phyloP scores from a whole-genome alignment of 768 basidiomycete species.

The Rubroboletus pulcherrimus region DNA sequence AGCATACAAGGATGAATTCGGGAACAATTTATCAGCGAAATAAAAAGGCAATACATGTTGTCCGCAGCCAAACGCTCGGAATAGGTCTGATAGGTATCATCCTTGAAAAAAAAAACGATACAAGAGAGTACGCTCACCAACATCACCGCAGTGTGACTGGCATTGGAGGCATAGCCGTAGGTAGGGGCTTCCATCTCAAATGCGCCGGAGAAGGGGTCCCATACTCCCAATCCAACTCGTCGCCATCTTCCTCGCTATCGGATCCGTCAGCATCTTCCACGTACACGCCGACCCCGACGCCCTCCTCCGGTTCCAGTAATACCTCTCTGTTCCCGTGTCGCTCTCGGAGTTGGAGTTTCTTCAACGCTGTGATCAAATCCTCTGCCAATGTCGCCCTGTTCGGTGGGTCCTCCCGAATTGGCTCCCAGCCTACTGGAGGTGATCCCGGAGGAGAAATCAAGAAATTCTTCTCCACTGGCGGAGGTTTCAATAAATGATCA shows the following conservation, averaged over 20 bases:
- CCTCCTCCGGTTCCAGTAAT: slow-evolving; percentile 64
- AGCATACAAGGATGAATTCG: not conserved
- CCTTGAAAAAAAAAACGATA: slow-evolving; percentile 26
- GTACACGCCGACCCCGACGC: slow-evolving; percentile 70
- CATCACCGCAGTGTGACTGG: slow-evolving; percentile 20
- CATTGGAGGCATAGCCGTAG: slow-evolving; percentile 58
- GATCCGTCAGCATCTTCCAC: slow-evolving; percentile 66
- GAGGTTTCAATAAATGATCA: slow-evolving; percentile 56
- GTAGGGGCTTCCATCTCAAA: slow-evolving; percentile 46
- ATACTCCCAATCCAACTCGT: slow-evolving; percentile 57
- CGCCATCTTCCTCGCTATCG: slow-evolving; percentile 26
- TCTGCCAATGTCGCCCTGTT: slow-evolving; percentile 80
- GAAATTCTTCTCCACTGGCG: slow-evolving; percentile 86
- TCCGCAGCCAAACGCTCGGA: slow-evolving; percentile 61
- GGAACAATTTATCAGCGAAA: slow-evolving; percentile 27
- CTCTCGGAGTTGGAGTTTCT: slow-evolving; percentile 58
- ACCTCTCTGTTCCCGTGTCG: slow-evolving; percentile 45
- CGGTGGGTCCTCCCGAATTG: slow-evolving; percentile 83
- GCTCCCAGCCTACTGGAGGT: slow-evolving; percentile 97
- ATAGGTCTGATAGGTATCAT: slow-evolving; percentile 82
- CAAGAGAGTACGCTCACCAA: slow-evolving; percentile 23
- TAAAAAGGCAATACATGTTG: slow-evolving; percentile 60
- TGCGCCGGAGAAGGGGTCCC: slow-evolving; percentile 44
- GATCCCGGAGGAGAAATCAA: slow-evolving; percentile 97
- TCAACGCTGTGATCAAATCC: slow-evolving; percentile 80